Percentiles rank a stretch among this genome's conserved stretches.
These are phyloP conservation scores for Bacterosira constricta DNA, from an alignment of 108 stramenopile species.

Conservation along the genomic window DNA sequence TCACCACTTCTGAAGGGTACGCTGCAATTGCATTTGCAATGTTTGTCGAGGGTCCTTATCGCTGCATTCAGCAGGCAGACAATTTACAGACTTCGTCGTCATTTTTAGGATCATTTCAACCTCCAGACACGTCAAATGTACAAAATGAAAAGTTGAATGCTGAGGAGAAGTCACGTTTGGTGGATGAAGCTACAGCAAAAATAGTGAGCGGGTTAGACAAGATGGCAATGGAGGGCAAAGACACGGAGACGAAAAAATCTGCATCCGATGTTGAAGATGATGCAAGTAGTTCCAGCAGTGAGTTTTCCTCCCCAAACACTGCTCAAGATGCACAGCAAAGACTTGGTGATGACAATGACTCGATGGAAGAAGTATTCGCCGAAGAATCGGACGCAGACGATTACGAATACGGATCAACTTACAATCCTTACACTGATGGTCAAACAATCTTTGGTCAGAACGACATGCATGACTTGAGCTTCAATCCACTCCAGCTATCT, in stretches of 20 bases:
- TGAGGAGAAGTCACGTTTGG: slow-evolving; percentile 19
- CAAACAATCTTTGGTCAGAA: neutral
- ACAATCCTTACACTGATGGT: neutral
- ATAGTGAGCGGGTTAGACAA: slow-evolving; percentile 33
- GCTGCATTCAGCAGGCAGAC: slow-evolving; percentile 47
- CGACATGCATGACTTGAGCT: slow-evolving; percentile 1
- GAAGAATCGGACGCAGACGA: slow-evolving; percentile 61
- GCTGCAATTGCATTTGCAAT: slow-evolving; percentile 47
- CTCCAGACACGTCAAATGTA: slow-evolving; percentile 8
- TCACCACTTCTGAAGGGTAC: slow-evolving; percentile 45
- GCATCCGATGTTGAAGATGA: slow-evolving; percentile 7
- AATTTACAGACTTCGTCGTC: slow-evolving; percentile 17
- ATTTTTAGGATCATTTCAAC: slow-evolving; percentile 47
- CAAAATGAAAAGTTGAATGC: neutral
- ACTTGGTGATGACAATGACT: slow-evolving; percentile 23
- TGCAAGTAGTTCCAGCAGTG: slow-evolving; percentile 34
- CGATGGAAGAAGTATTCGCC: slow-evolving; percentile 54
- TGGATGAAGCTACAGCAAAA: slow-evolving; percentile 32
- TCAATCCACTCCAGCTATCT: slow-evolving; percentile 36
- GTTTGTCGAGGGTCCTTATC: slow-evolving; percentile 44
- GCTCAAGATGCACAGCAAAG: neutral
- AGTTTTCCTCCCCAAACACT: slow-evolving; percentile 17
- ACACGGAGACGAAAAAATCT: neutral
- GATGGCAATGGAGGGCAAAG: slow-evolving; percentile 17
- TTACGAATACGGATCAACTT: slow-evolving; percentile 36